These are phyloP conservation scores for Collybia nuda DNA, from an alignment of 768 basidiomycete genomes.

Conservation along the genomic window DNA sequence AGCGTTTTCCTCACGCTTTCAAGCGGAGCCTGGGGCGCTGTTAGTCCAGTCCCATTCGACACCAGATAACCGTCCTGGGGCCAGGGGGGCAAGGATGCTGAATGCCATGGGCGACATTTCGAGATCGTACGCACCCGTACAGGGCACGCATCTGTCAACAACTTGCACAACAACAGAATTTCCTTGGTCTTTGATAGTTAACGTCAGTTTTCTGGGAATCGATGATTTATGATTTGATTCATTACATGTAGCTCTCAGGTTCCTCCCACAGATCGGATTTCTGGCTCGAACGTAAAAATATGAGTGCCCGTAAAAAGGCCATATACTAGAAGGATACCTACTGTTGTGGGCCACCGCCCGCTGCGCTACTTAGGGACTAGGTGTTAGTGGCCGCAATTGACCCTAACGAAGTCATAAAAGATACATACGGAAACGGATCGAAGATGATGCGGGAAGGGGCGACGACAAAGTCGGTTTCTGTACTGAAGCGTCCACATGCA, in stretches of 20 bases:
- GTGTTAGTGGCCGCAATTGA: too few relatives aligned
- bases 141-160: slow-evolving; percentile 64
- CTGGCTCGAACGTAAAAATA: slow-evolving; percentile 45
- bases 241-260: slow-evolving; percentile 48
- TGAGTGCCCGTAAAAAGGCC: not conserved
- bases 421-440: slow-evolving; percentile 63
- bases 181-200: slow-evolving; percentile 43
- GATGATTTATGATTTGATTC: not conserved
- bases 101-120: slow-evolving; percentile 69
- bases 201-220: not conserved
- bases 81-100: slow-evolving; percentile 35
- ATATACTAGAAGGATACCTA: not conserved
- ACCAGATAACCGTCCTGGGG: slow-evolving; percentile 49
- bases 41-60: slow-evolving; percentile 53
- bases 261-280: slow-evolving; percentile 69
- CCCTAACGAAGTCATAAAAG: too few relatives aligned
- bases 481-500: slow-evolving; percentile 61
- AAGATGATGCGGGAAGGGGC: slow-evolving; percentile 59
- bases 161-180: slow-evolving; percentile 47
- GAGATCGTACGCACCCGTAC: slow-evolving; percentile 42
- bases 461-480: slow-evolving; percentile 49
- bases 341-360: not conserved
- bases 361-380: not conserved
- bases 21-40: slow-evolving; percentile 2
- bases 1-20: too few relatives aligned